Base-by-base conservation (phyloP, 331 rosid genomes). In the Erythrophleum ivorense region DNA sequence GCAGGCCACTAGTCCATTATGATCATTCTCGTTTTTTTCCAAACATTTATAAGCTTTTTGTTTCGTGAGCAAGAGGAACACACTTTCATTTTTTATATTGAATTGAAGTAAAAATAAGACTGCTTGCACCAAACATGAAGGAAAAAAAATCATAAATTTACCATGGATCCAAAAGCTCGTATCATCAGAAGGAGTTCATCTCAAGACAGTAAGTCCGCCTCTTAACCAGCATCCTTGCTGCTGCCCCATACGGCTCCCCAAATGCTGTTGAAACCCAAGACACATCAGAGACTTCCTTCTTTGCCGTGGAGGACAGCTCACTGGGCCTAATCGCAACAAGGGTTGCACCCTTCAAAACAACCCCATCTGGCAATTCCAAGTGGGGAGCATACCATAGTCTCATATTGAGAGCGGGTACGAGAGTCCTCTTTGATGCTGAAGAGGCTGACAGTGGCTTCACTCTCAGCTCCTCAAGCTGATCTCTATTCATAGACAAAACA, bases 341-440 rank as follows among this genome's bases (percentile, higher is more conserved):
- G 0, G 99, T 96, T 12, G 99, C 99, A 1, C 99, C 99, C 80
- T 96, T 96, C 83, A 96, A 79, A 21, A 94, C 86, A 77, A 84
- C 83, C 82, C 99, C 99, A 87, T 88, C 85, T 0, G 97, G 98
- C 79, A 96, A 78, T 69, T 94, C 99, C 85, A 96, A 53, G 58
- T 89, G 97, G 0, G 98, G 97, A 0, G 99, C 98, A 48, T 96
- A 94, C 99, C 99, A 96, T 4, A 96, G 95, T 83, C 99, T 87
- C 99, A 96, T 96, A 59, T 94, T 94, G 13, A 96, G 91, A 0
- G 99, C 99, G 9, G 99, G 99, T 16, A 96, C 99, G n/a, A 94
- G 98, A 12, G 99, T 96, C 88, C 99, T 88, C 91, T 96, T 96
- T 0, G 99, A 91, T 0, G 99, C 97, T 0, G 94, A 92, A 16